Evolutionary conservation across 1,284 basidiomycete species (phyloP), one percentile per base, ranked within the genome.

Genomic region (Blastosporella zonata): DNA sequence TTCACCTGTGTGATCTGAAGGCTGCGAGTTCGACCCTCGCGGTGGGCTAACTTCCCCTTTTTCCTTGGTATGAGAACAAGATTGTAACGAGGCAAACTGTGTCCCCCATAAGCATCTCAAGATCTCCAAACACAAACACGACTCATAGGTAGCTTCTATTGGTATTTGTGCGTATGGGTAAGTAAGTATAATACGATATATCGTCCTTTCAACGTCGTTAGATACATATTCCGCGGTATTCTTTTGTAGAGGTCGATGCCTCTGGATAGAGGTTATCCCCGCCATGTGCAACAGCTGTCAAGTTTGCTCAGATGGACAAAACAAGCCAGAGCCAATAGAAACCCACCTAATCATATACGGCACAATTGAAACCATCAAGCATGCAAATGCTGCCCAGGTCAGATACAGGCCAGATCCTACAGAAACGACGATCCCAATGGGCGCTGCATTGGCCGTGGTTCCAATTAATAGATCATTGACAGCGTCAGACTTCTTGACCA

Each of bases 11-110:
- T 9, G 1, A 83, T 85, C 82, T 85, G 86, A 88, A 87, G 85
- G 85, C 84, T 89, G 86, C 83, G 83, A 87, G 85, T 89, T 89
- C 85, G 86, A 89, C 84, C 84, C 86, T 87, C 85, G 83, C 85
- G 84, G 84, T 88, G 85, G 85, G 83, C 85, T 87, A 84, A 3
- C 20, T 1, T 17, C 33, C 15, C 34, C 23, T 27, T 20, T 27
- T 45, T 31, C 29, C n/a, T n/a, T 10, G 25, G 10, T 5, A 10
- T 27, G 25, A 27, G n/a, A n/a, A n/a, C n/a, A n/a, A n/a, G n/a
- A n/a, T n/a, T n/a, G n/a, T n/a, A n/a, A n/a, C n/a, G n/a, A n/a
- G n/a, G n/a, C n/a, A n/a, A n/a, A 27, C 10, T 27, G 25, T 27
- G 6, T 5, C 25, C 25, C 25, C 25, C 25, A 5, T 10, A 10